These are phyloP conservation scores for Chlorella sp. DNA, from an alignment of 139 green algal genomes.

Conservation along the genomic window DNA sequence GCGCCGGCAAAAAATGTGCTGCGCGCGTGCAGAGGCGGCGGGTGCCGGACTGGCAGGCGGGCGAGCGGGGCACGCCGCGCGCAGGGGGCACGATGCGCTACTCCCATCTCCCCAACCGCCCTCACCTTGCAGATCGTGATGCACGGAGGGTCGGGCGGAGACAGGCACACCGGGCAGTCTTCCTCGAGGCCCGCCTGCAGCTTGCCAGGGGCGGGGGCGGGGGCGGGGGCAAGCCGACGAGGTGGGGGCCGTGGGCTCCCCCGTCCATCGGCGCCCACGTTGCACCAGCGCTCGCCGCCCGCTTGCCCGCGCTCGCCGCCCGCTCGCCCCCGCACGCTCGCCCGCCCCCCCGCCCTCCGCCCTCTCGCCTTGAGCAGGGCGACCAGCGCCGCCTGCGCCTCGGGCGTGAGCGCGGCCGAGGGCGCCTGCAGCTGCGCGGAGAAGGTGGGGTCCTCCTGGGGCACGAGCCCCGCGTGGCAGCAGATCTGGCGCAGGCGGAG, in stretches of 20 bases:
- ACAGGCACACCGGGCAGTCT: constrained; percentile 66
- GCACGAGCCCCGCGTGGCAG: constrained; percentile 25
- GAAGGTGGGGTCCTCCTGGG: constrained; percentile 27
- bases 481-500: constrained; percentile 62
- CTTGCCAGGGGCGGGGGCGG: no score
- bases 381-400: constrained; percentile 34
- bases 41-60: background rate
- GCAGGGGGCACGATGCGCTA: no score
- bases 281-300: no score
- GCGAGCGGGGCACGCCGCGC: no score
- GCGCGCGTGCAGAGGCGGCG: constrained; percentile 36
- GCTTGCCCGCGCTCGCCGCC: no score
- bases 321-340: no score
- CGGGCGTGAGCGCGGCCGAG: constrained; percentile 12
- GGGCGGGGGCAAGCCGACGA: no score
- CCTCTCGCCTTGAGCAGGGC: constrained; percentile 28
- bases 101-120: no score
- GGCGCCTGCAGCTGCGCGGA: background rate
- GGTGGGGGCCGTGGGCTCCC: no score
- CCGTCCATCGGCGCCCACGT: no score
- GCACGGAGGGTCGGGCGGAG: constrained; percentile 34
- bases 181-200: constrained; percentile 29
- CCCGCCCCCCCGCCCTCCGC: background rate
- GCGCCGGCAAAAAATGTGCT: constrained; percentile 45
- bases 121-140: constrained; percentile 59